Evolutionary conservation across 2,329 filamentous ascomycete genomes (phyloP).

Genomic region (Cordyceps pruinosa): DNA sequence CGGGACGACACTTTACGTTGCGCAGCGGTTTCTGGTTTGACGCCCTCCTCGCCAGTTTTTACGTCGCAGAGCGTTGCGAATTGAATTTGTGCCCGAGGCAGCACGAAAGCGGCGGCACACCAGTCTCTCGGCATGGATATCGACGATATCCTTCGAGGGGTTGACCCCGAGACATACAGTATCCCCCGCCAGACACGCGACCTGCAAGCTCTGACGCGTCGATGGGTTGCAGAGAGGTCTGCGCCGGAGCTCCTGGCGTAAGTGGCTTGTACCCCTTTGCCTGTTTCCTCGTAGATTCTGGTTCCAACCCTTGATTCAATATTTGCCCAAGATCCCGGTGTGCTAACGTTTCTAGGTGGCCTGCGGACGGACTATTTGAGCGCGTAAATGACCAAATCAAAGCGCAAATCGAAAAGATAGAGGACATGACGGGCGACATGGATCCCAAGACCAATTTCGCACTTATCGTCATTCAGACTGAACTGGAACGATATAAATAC

Average conservation of each 20-base stretch:
- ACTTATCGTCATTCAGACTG: constrained; percentile 92
- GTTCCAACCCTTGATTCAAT: not conserved
- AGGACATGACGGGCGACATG: constrained; percentile 75
- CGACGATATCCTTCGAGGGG: constrained; percentile 69
- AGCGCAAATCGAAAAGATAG: constrained; percentile 62
- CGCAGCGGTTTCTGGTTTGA: not conserved
- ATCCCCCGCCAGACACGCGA: constrained; percentile 60
- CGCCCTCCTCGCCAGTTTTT: not conserved
- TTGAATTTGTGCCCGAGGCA: not conserved
- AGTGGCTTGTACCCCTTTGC: constrained; percentile 19
- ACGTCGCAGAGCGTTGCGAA: not conserved
- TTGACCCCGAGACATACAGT: constrained; percentile 53
- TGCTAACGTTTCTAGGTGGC: constrained; percentile 42
- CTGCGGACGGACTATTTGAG: constrained; percentile 68
- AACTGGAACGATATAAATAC: constrained; percentile 91
- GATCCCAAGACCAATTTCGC: constrained; percentile 88
- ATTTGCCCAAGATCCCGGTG: not conserved
- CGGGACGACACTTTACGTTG: not conserved
- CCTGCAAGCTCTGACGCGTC: constrained; percentile 80
- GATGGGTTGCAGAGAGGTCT: constrained; percentile 87
- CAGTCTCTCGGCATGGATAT: constrained; percentile 55
- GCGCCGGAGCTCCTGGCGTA: constrained; percentile 84
- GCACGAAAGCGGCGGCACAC: not conserved
- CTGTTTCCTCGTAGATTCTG: not conserved
- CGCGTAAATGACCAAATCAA: constrained; percentile 69